Percentiles rank a stretch among this genome's conserved stretches.
phyloP scores from a whole-genome alignment of 345 rosid species.

The Raphanus sativus region DNA sequence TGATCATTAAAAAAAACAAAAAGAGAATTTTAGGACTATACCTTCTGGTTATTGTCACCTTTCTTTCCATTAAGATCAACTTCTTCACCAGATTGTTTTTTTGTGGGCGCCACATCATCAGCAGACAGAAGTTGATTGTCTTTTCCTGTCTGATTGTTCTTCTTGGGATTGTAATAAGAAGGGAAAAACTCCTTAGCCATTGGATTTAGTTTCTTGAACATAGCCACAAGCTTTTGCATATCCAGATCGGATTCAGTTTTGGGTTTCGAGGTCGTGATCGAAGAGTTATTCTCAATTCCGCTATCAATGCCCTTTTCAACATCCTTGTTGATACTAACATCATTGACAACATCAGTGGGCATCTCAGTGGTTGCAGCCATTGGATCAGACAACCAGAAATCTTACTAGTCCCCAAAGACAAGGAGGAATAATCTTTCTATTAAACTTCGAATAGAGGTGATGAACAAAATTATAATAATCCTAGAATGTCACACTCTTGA shows the following conservation, averaged over 20 bases:
- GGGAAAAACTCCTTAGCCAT: constrained; percentile 83
- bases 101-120: constrained; percentile 36
- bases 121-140: constrained; percentile 33
- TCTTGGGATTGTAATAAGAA: constrained; percentile 46
- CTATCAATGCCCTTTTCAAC: constrained; percentile 11
- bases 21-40: background rate
- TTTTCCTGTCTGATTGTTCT: constrained; percentile 37
- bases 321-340: constrained; percentile 40
- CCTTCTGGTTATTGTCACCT: constrained; percentile 33
- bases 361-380: constrained; percentile 81
- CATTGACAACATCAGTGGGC: constrained; percentile 36
- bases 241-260: constrained; percentile 49
- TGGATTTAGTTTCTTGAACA: constrained; percentile 87
- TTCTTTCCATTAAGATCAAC: constrained; percentile 33
- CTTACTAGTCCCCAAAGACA: background rate
- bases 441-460: constrained; percentile 18
- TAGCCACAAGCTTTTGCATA: constrained; percentile 69
- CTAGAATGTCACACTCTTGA: background rate
- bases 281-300: constrained; percentile 25
- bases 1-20: background rate
- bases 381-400: constrained; percentile 24
- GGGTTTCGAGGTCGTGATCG: constrained; percentile 40
- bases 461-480: background rate
- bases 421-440: background rate
- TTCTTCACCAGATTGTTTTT: constrained; percentile 35